Base-by-base conservation (phyloP, 164 flowering plant genomes). In the Liquidambar formosana region DNA sequence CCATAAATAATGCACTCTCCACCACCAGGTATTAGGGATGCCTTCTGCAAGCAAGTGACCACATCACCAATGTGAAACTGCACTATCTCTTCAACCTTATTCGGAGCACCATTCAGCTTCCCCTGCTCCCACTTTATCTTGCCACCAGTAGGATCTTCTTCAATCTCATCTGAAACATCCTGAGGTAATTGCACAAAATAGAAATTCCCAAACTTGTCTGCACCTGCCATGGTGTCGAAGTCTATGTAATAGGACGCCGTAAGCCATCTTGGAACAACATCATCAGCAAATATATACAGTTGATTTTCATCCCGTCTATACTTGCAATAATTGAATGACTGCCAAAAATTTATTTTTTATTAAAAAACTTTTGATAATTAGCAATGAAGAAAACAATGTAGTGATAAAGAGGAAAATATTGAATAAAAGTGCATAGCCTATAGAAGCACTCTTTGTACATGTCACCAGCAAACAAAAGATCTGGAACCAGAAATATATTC, bases 51-150 rank as follows among this genome's bases (percentile, higher is more conserved):
- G 79, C 92, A 85, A 1, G 92, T 84, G 53, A 92, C 90, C 33
- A 87, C 92, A 78, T 96, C 99, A 45, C 99, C 99, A 46, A 93
- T 82, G 77, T 96, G 99, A 75, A 92, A 96, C 72, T 96, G 99
- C 0, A 96, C 96, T 27, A 96, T 96, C 78, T 93, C 98, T 76
- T 96, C 98, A 3, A 96, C 78, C 84, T 96, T 96, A 80, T 96
- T 92, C n/a, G 99, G 97, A 33, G 99, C 99, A 14, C 99, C 99
- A 80, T 96, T 93, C 49, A 96, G 84, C 82, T 84, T 96, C 57
- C 99, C 98, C 75, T 96, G 99, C 74, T 96, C 99, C 99, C 99
- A 93, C 71, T 96, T 96, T 63, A 96, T 96, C 83, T 88, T 96
- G 47, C 99, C 99, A 74, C 99, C 99, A 45, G 99, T 96, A 64